Evolutionary conservation across 202 grass and related monocot genomes (phyloP), one percentile per base, ranked within the genome.

Genomic region (Schoenoplectus tabernaemontani): DNA sequence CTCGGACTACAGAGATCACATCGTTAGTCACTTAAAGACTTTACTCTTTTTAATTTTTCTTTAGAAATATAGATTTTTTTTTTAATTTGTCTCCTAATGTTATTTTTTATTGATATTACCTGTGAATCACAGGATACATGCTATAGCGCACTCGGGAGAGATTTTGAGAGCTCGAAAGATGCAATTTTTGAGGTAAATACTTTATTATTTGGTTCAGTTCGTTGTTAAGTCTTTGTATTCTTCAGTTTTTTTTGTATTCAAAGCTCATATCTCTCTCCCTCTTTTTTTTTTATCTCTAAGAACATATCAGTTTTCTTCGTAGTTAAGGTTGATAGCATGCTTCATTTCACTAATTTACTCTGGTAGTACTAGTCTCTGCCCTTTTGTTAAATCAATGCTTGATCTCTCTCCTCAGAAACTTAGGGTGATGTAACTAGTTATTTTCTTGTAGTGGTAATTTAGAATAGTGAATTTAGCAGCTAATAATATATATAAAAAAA

Each of bases 121-220:
- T 64, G 67, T 67, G 77, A 32, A 20, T 86, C 38, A 79, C 57
- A 98, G 96, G 96, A 98, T 81, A 92, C 83, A 50, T 95, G 96
- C 84, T 90, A 89, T 75, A 79, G 83, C 38, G 76, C 65, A 7
- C 84, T 98, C 24, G 88, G 53, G 80, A 82, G 96, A 77, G 96
- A 98, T 89, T 89, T 85, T 79, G 91, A 98, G 64, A 83, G 90
- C 69, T 98, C 96, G 64, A 95, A 89, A 87, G 89, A 98, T 38
- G 83, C 76, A 65, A 90, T 95, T 48, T 91, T 91, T 78, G 89
- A 95, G 91, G 96, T 98, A 54, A 76, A 74, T 72, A 15, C 34
- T 42, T 53, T 20, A 4, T 22, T 44, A 0, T n/a, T n/a, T 43
- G 28, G 20, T 83, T 30, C 28, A 2, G 32, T 81, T 64, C 19